Conservation (phyloP, 2,329 filamentous ascomycete genomes). For the Fusarium temperatum region DNA sequence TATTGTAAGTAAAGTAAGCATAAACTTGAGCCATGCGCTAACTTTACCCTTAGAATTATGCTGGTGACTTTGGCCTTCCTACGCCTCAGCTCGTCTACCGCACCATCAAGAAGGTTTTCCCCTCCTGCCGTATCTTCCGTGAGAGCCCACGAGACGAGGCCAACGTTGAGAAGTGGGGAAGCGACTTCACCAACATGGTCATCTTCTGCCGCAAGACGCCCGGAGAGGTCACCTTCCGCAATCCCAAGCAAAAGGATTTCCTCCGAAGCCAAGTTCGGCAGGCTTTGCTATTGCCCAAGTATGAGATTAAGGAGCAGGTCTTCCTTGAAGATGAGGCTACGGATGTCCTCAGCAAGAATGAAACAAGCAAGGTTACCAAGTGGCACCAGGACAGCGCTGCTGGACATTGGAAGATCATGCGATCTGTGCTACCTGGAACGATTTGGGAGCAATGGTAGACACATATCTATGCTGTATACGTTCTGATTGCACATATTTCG, state of each 20-base stretch:
- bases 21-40: conserved; percentile 7
- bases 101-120: conserved; percentile 85
- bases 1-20: conserved; percentile 68
- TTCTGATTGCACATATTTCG: background rate
- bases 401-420: conserved; percentile 93
- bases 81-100: conserved; percentile 81
- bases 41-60: conserved; percentile 77
- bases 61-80: conserved; percentile 82
- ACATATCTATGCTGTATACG: background rate
- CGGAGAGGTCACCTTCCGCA: conserved; percentile 69
- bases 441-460: conserved; percentile 85
- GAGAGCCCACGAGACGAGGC: conserved; percentile 69
- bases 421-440: conserved; percentile 76
- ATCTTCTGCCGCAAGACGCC: conserved; percentile 84
- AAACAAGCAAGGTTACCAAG: conserved; percentile 71
- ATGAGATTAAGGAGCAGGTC: conserved; percentile 69
- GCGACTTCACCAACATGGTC: conserved; percentile 94
- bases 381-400: conserved; percentile 81
- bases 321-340: conserved; percentile 57
- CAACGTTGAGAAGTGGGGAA: conserved; percentile 56
- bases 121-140: conserved; percentile 90
- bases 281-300: conserved; percentile 74
- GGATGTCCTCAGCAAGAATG: conserved; percentile 67
- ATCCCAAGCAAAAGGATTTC: conserved; percentile 71
- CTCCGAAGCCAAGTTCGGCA: conserved; percentile 75